phyloP scores from a whole-genome alignment of 2,329 filamentous ascomycete species.

The Colletotrichum shisoi region DNA sequence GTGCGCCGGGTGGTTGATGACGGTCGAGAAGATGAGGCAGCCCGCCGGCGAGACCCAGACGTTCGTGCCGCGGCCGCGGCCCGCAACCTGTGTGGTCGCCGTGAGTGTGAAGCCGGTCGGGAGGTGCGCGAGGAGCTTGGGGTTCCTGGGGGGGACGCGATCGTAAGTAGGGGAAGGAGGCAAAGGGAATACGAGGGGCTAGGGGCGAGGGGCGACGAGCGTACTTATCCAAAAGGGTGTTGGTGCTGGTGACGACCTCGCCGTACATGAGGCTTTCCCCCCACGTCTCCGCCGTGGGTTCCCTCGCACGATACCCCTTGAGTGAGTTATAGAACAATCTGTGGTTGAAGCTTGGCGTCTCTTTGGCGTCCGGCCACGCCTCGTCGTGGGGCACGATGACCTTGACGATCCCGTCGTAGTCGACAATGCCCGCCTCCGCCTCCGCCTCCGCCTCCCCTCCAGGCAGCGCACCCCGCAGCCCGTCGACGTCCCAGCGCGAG shows the following conservation, averaged over 20 bases:
- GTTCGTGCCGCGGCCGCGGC: constrained; percentile 86
- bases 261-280: constrained; percentile 84
- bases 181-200: too few relatives aligned
- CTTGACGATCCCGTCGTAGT: constrained; percentile 79
- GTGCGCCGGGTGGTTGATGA: constrained; percentile 81
- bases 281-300: constrained; percentile 70
- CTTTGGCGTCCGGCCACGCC: constrained; percentile 70
- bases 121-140: constrained; percentile 75
- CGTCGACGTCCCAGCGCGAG: constrained; percentile 65
- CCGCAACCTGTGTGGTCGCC: constrained; percentile 87
- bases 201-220: constrained; percentile 27
- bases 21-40: constrained; percentile 84
- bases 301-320: constrained; percentile 66
- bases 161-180: neutral
- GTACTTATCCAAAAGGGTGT: constrained; percentile 88
- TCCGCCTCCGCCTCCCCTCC: constrained; percentile 43
- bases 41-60: constrained; percentile 94
- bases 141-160: constrained; percentile 65
- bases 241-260: constrained; percentile 92
- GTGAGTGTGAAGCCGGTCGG: constrained; percentile 87
- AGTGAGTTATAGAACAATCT: constrained; percentile 78
- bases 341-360: constrained; percentile 89
- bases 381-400: constrained; percentile 75
- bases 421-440: constrained; percentile 67
- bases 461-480: constrained; percentile 61